Evolutionary conservation across 192 early-diverging fungal genomes (phyloP).

Genomic region (Entomortierella chlamydospora): DNA sequence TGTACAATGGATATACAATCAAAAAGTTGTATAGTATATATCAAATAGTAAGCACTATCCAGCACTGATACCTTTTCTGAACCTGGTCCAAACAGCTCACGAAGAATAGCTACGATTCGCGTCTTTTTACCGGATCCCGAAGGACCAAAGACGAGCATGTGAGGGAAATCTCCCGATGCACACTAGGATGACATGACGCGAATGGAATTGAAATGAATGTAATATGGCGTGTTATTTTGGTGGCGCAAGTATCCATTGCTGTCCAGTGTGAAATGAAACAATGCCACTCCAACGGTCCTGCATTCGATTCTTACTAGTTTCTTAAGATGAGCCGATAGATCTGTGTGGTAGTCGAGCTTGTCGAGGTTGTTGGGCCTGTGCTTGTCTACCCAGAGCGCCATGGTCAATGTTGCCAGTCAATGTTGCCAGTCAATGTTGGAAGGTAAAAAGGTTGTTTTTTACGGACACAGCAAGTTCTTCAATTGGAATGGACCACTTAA

Average conservation of each 20-base stretch:
- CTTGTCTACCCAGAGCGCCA: conserved; percentile 94
- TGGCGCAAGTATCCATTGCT: background rate
- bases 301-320: conserved; percentile 68
- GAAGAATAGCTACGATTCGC: conserved; percentile 84
- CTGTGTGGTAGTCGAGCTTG: conserved; percentile 84
- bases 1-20: too few relatives aligned
- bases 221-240: background rate
- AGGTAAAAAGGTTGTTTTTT: too few relatives aligned
- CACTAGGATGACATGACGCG: conserved; percentile 55
- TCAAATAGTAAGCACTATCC: too few relatives aligned
- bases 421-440: too few relatives aligned
- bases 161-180: conserved; percentile 87
- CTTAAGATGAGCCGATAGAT: conserved; percentile 78
- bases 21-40: too few relatives aligned
- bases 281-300: too few relatives aligned
- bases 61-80: conserved; percentile 81
- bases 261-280: too few relatives aligned
- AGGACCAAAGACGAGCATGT: conserved; percentile 95
- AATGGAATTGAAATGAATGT: background rate
- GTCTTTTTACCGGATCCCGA: conserved; percentile 98
- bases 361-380: conserved; percentile 88
- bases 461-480: too few relatives aligned
- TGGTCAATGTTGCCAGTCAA: conserved; percentile 21
- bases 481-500: too few relatives aligned
- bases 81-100: conserved; percentile 89